Conservation (phyloP, 2,329 filamentous ascomycete species). For the Colletotrichum noveboracense region DNA sequence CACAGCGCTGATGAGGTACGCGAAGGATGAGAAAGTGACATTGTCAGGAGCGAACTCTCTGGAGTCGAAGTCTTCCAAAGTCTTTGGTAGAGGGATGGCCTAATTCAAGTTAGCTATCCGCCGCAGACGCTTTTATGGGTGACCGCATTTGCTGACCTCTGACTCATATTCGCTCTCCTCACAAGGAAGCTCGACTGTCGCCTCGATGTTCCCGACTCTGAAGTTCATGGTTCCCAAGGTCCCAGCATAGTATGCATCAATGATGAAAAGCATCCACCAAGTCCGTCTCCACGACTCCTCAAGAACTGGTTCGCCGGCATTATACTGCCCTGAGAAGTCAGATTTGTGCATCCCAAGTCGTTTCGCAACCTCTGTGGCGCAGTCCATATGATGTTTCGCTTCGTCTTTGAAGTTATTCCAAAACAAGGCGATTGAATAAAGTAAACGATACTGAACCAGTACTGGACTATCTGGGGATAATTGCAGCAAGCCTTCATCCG, state of each 20-base stretch:
- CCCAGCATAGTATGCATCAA: constrained; percentile 55
- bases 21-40: constrained; percentile 66
- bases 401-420: constrained; percentile 32
- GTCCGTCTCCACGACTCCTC: constrained; percentile 71
- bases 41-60: constrained; percentile 63
- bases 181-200: constrained; percentile 67
- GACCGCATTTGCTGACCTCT: constrained; percentile 35
- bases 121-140: rapidly evolving
- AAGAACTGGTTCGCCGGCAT: constrained; percentile 48
- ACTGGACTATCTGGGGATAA: constrained; percentile 26
- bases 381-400: constrained; percentile 36
- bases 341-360: constrained; percentile 63
- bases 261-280: constrained; percentile 73
- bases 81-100: constrained; percentile 47
- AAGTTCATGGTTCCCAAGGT: constrained; percentile 33
- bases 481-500: constrained; percentile 6
- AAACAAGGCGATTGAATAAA: constrained; percentile 41
- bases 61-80: constrained; percentile 65
- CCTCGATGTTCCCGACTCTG: constrained; percentile 42
- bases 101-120: background rate
- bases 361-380: constrained; percentile 63
- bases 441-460: constrained; percentile 38
- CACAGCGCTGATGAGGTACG: constrained; percentile 70
- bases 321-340: constrained; percentile 55
- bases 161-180: constrained; percentile 62